Evolutionary conservation across 1,284 basidiomycete genomes (phyloP).

Genomic region (Fistulina hepatica): DNA sequence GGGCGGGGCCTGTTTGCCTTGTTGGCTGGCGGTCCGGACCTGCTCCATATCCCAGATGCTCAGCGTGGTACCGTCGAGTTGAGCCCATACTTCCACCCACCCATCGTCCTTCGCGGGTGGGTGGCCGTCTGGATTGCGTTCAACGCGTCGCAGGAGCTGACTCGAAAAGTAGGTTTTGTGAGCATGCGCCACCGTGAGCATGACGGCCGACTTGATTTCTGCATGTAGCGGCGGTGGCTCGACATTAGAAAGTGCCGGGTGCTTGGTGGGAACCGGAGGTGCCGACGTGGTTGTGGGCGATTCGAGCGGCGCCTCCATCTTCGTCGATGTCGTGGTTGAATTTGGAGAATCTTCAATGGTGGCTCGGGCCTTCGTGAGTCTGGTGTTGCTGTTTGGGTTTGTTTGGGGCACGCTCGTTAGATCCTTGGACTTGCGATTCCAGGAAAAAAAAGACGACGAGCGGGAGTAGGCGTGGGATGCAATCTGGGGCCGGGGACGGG

Average conservation of each 20-base stretch:
- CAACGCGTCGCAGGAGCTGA: slow-evolving; percentile 62
- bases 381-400: not conserved
- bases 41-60: slow-evolving; percentile 86
- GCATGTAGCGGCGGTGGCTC: slow-evolving; percentile 45
- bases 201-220: slow-evolving; percentile 67
- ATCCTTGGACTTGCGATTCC: slow-evolving; percentile 8
- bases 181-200: slow-evolving; percentile 55
- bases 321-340: not conserved
- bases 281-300: not conserved
- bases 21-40: slow-evolving; percentile 69
- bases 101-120: slow-evolving; percentile 65
- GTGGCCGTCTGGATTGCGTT: slow-evolving; percentile 68
- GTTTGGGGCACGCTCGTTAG: not conserved
- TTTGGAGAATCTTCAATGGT: not conserved
- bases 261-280: slow-evolving; percentile 8
- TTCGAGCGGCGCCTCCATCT: not conserved
- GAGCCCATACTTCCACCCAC: slow-evolving; percentile 91
- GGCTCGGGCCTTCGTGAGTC: not conserved
- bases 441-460: slow-evolving; percentile 15
- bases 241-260: slow-evolving; percentile 6
- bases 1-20: slow-evolving; percentile 76
- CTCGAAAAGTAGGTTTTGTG: slow-evolving; percentile 78
- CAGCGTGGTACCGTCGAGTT: slow-evolving; percentile 86
- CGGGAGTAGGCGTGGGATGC: slow-evolving; percentile 7
- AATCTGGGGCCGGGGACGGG: not conserved